phyloP scores from a whole-genome alignment of 805 yeast genomes.

The Tetrapisispora namnaoensis region DNA sequence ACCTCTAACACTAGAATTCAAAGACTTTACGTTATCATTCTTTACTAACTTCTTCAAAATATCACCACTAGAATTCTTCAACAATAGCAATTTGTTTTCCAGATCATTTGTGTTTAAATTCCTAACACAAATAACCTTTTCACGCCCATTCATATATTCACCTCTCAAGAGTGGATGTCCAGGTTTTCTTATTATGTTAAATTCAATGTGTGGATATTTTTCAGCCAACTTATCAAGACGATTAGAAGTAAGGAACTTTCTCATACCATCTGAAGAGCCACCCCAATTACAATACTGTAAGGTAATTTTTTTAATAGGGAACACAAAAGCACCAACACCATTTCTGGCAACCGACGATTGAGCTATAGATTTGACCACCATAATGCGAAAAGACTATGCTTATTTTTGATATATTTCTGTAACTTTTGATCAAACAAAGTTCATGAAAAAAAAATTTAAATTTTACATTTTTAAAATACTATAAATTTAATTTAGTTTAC shows the following conservation, averaged over 20 bases:
- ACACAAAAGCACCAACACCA: slow-evolving; percentile 65
- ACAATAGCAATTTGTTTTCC: slow-evolving; percentile 50
- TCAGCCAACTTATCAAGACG: slow-evolving; percentile 48
- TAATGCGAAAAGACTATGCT: neutral
- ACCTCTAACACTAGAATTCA: slow-evolving; percentile 83
- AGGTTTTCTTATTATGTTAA: slow-evolving; percentile 54
- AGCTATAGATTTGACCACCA: slow-evolving; percentile 47
- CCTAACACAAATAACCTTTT: slow-evolving; percentile 63
- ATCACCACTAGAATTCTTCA: slow-evolving; percentile 62
- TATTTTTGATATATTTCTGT: neutral
- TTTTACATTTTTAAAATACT: too few relatives aligned
- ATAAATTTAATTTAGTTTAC: too few relatives aligned
- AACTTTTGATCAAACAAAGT: too few relatives aligned
- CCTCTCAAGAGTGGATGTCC: slow-evolving; percentile 80
- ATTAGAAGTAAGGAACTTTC: slow-evolving; percentile 50
- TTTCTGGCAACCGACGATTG: slow-evolving; percentile 56
- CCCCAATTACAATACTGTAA: slow-evolving; percentile 92
- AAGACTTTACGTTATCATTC: slow-evolving; percentile 68
- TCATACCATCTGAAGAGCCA: slow-evolving; percentile 80
- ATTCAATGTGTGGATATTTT: slow-evolving; percentile 55
- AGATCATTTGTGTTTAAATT: slow-evolving; percentile 58
- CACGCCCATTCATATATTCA: slow-evolving; percentile 38
- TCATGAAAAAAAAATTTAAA: too few relatives aligned
- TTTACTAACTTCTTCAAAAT: slow-evolving; percentile 47
- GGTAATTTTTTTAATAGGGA: slow-evolving; percentile 65